phyloP scores from a whole-genome alignment of 768 basidiomycete genomes.

The Xerocomellus amylosporus region DNA sequence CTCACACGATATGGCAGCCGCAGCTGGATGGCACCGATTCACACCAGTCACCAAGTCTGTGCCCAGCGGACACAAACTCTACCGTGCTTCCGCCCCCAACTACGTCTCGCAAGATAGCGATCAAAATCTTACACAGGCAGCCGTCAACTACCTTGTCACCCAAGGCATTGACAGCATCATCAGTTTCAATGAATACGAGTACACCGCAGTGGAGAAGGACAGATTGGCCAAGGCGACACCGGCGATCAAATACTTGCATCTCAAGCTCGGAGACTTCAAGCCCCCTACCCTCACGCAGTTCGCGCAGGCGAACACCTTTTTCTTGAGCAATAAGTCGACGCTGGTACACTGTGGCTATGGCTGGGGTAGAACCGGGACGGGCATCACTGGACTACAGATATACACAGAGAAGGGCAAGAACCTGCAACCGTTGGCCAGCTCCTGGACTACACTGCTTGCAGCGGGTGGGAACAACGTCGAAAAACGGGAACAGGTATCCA shows the following conservation, averaged over 20 bases:
- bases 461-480: constrained; percentile 7
- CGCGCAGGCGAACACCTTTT: constrained; percentile 15
- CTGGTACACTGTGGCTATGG: constrained; percentile 17
- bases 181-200: constrained; percentile 18
- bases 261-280: constrained; percentile 22
- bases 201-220: constrained; percentile 5
- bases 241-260: constrained; percentile 16
- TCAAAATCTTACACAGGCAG: constrained; percentile 16
- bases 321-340: constrained; percentile 3
- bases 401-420: neutral
- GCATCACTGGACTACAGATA: constrained; percentile 10
- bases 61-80: constrained; percentile 13
- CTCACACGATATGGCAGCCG: neutral
- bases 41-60: constrained; percentile 10
- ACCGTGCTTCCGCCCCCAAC: constrained; percentile 25
- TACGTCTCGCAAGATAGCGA: constrained; percentile 3
- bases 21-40: constrained; percentile 19
- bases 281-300: constrained; percentile 20
- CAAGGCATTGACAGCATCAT: constrained; percentile 22
- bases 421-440: neutral
- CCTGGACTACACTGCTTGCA: neutral
- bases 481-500: constrained; percentile 5
- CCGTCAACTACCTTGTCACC: constrained; percentile 14
- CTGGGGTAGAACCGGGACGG: constrained; percentile 7
- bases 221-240: constrained; percentile 2